Conservation (phyloP, 371 early-diverging fungal species). For the Circinella minor region DNA sequence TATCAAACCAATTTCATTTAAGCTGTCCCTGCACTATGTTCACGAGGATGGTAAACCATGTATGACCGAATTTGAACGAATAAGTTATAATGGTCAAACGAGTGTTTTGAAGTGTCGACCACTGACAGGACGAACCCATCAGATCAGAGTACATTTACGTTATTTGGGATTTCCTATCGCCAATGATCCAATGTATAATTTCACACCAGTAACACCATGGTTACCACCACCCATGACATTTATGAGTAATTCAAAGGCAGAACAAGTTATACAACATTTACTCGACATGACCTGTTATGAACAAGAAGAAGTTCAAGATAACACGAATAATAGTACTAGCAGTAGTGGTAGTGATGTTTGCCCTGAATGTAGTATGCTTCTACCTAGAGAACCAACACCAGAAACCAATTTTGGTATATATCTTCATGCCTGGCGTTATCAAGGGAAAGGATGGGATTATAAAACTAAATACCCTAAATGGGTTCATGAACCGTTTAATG, state of each 20-base stretch:
- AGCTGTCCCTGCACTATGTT: slow-evolving; percentile 86
- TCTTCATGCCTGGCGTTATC: slow-evolving; percentile 2
- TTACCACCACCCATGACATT: not conserved
- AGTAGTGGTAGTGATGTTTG: not conserved
- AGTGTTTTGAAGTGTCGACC: slow-evolving; percentile 82
- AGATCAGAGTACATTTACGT: slow-evolving; percentile 98
- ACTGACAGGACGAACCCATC: slow-evolving; percentile 98
- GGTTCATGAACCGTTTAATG: not conserved
- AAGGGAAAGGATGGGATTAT: slow-evolving; percentile 1
- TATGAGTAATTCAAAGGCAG: not conserved
- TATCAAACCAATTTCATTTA: slow-evolving; percentile 80
- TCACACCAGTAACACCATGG: not conserved
- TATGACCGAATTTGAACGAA: slow-evolving; percentile 70
- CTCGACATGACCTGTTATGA: not conserved
- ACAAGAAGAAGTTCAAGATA: not conserved
- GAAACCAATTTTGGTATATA: not conserved
- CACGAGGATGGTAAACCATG: slow-evolving; percentile 84
- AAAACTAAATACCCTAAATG: not conserved
- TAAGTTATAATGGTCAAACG: slow-evolving; percentile 67
- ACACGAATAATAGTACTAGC: too few relatives aligned
- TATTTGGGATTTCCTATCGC: slow-evolving; percentile 96
- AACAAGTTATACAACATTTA: not conserved
- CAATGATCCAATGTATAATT: slow-evolving; percentile 87
- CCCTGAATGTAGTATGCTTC: not conserved
- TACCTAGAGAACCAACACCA: not conserved